Evolutionary conservation across 208 protist genomes (phyloP).

Genomic region (Trypanosoma melophagium): DNA sequence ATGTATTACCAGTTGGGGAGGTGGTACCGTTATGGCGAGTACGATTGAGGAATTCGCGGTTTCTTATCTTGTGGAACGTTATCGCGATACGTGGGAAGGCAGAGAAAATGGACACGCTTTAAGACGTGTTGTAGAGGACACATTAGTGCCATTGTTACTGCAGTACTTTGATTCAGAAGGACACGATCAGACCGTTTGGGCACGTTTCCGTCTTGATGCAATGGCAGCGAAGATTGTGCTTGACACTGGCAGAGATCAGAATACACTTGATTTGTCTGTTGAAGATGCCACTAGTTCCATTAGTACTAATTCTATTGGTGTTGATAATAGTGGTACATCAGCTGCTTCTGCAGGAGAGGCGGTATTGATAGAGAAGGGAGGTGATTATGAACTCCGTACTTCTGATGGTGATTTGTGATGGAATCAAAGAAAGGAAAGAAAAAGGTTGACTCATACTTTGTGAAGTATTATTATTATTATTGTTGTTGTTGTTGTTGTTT

Average conservation of each 20-base stretch:
- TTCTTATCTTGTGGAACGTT: slow-evolving; percentile 50
- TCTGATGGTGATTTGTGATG: no score
- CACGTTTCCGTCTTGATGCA: slow-evolving; percentile 34
- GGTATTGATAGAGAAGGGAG: no score
- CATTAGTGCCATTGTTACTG: slow-evolving; percentile 53
- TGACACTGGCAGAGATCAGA: slow-evolving; percentile 5
- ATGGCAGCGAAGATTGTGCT: slow-evolving; percentile 26
- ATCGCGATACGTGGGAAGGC: slow-evolving; percentile 48
- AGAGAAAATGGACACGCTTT: slow-evolving; percentile 74
- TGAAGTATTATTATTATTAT: no score
- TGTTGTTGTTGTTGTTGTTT: no score
- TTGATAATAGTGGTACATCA: neutral
- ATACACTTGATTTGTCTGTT: neutral
- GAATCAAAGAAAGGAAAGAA: no score
- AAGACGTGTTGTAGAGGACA: slow-evolving; percentile 55
- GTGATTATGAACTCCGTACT: no score
- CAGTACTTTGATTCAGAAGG: slow-evolving; percentile 39
- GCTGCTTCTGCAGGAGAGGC: no score
- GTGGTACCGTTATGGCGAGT: slow-evolving; percentile 33
- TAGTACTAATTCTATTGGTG: neutral
- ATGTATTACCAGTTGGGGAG: slow-evolving; percentile 29
- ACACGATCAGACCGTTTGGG: slow-evolving; percentile 27
- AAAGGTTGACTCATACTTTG: no score
- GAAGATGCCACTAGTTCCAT: neutral
- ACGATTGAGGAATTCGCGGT: slow-evolving; percentile 62